Conservation (phyloP, 129 eudicot species). For the Escallonia herrerae region DNA sequence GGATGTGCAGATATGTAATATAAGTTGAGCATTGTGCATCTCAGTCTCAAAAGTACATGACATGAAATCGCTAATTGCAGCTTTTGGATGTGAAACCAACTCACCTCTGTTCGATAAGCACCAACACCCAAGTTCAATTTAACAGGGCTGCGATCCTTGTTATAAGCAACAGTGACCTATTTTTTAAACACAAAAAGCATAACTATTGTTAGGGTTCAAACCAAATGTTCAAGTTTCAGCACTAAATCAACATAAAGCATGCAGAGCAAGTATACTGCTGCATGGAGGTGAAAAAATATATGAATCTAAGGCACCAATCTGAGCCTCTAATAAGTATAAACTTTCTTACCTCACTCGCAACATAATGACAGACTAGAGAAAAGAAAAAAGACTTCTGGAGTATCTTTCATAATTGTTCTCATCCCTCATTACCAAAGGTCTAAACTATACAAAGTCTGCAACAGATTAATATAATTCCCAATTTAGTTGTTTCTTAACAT, state of each 20-base stretch:
- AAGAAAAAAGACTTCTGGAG: too few relatives aligned
- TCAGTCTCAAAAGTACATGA: neutral
- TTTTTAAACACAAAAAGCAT: constrained; percentile 9
- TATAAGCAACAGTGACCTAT: constrained; percentile 93
- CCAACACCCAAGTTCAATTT: constrained; percentile 97
- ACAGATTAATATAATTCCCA: neutral
- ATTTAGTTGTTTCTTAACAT: too few relatives aligned
- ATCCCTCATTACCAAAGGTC: neutral
- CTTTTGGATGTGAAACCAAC: neutral
- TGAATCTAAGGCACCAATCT: too few relatives aligned
- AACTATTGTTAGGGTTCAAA: neutral
- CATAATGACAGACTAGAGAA: too few relatives aligned
- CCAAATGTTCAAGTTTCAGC: neutral
- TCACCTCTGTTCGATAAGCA: constrained; percentile 95
- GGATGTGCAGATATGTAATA: neutral
- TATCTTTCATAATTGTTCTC: neutral
- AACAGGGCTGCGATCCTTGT: constrained; percentile 84
- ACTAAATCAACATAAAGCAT: neutral
- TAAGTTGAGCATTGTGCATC: neutral
- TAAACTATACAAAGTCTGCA: neutral
- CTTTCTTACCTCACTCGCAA: too few relatives aligned
- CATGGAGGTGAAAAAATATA: neutral
- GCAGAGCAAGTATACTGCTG: neutral
- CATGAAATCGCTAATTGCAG: neutral
- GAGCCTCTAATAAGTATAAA: too few relatives aligned